Conservation (phyloP, 2,329 filamentous ascomycete species). For the Hysterium pulicare region DNA sequence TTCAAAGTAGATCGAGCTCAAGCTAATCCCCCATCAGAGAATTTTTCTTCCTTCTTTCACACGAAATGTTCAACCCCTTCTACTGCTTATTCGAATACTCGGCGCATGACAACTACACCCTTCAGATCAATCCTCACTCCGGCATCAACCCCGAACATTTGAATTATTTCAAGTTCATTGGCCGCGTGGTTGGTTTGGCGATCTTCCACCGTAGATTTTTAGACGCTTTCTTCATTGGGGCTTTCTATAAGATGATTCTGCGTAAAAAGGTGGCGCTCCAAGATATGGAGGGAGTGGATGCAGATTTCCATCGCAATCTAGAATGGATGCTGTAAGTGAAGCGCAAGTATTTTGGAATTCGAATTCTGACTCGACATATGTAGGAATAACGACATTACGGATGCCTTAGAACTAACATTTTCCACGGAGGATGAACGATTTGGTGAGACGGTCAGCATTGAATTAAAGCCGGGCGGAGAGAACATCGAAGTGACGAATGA, state of each 20-base stretch:
- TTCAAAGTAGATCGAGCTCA: background rate
- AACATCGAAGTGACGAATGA: constrained; percentile 97
- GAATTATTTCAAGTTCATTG: constrained; percentile 99
- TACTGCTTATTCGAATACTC: constrained; percentile 99
- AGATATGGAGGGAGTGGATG: constrained; percentile 99
- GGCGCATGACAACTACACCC: constrained; percentile 98
- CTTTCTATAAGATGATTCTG: constrained; percentile 98
- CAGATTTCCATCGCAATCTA: constrained; percentile 93
- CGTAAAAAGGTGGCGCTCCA: constrained; percentile 86
- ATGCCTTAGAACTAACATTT: constrained; percentile 92
- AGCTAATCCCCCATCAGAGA: constrained; percentile 57
- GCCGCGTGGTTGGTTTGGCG: constrained; percentile 89
- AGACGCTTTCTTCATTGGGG: constrained; percentile 98
- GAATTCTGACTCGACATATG: constrained; percentile 9
- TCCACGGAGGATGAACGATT: constrained; percentile 97
- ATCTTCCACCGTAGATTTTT: constrained; percentile 98
- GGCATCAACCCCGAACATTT: constrained; percentile 99
- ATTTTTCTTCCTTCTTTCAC: constrained; percentile 98
- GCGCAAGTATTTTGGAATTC: background rate
- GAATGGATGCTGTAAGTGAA: constrained; percentile 79
- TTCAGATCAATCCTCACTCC: constrained; percentile 99
- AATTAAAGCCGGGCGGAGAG: constrained; percentile 83
- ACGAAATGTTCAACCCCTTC: constrained; percentile 99
- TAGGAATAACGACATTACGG: constrained; percentile 90
- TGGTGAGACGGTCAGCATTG: constrained; percentile 88